Percentiles rank a stretch among this genome's conserved stretches.
Evolutionary conservation across 106 monocot genomes (phyloP).

Genomic region (Ottelia alismoides): DNA sequence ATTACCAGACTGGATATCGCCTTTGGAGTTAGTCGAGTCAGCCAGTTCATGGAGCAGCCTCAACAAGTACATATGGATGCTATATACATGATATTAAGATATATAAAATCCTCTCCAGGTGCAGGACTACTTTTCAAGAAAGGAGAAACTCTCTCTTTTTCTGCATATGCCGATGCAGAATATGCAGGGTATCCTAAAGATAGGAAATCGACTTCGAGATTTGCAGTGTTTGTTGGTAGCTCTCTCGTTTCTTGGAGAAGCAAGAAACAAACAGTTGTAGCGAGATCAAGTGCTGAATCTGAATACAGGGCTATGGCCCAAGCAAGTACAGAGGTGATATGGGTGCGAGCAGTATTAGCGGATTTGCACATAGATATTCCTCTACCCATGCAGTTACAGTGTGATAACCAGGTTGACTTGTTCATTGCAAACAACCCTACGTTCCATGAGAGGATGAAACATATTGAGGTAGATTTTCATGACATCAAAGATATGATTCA

Average conservation of each 20-base stretch:
- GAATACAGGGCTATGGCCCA: background rate
- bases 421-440: background rate
- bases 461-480: background rate
- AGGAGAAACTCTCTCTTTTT: background rate
- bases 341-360: background rate
- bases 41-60: background rate
- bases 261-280: background rate
- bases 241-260: background rate
- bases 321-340: background rate
- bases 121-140: background rate
- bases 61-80: background rate
- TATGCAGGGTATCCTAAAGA: background rate
- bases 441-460: background rate
- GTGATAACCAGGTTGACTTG: background rate
- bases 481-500: background rate
- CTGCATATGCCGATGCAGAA: background rate
- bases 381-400: background rate
- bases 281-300: too few relatives aligned
- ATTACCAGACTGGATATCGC: background rate
- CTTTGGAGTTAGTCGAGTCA: background rate
- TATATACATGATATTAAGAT: background rate
- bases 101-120: background rate
- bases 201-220: background rate
- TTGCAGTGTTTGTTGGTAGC: background rate
- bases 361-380: background rate